Evolutionary conservation across 352 stramenopile species (phyloP), one percentile per base, ranked within the genome.

Genomic region (Pythium brachiatum): DNA sequence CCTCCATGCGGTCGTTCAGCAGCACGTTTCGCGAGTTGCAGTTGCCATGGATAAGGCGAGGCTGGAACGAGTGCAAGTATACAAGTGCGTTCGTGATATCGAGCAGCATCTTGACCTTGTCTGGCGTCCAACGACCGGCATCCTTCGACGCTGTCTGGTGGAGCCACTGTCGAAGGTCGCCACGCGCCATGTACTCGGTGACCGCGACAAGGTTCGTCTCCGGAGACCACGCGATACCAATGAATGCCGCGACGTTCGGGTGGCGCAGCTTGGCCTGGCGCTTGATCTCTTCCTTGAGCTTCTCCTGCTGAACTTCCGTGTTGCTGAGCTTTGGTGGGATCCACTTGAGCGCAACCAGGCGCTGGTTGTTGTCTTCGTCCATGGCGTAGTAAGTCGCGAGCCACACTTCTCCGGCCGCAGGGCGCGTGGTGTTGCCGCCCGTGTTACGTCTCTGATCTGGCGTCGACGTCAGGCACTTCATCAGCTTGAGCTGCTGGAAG

Each of bases 121-220:
- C 50, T 2, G 79, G 62, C 0, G 72, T 73, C 80, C 78, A 90
- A n/a, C 70, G 72, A 25, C 80, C 78, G 18, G 67, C 65, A 34
- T 83, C 66, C 11, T 70, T 71, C 21, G 41, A 50, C 7, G 70
- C 59, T 27, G 68, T 83, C 46, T 75, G 76, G 57, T 86, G 81
- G 53, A 92, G 76, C 71, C 78, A 85, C n/a, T 86, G 79, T 1
- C 83, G 78, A 26, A 92, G 66, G 50, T 92, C 79, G 11, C 83
- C 81, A 62, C 79, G 68, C 23, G 75, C 57, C 81, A 91, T 85
- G 66, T 89, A 91, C 73, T 91, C 80, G 9, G 79, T 90, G 27
- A 93, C 64, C 21, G 76, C 79, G 2, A 85, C 67, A n/a, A 93
- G 36, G 44, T 90, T 76, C 11, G 79, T 87, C 41, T 89, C 71